Base-by-base conservation (phyloP, 495 filamentous ascomycete species). In the Daldinia bambusicola region DNA sequence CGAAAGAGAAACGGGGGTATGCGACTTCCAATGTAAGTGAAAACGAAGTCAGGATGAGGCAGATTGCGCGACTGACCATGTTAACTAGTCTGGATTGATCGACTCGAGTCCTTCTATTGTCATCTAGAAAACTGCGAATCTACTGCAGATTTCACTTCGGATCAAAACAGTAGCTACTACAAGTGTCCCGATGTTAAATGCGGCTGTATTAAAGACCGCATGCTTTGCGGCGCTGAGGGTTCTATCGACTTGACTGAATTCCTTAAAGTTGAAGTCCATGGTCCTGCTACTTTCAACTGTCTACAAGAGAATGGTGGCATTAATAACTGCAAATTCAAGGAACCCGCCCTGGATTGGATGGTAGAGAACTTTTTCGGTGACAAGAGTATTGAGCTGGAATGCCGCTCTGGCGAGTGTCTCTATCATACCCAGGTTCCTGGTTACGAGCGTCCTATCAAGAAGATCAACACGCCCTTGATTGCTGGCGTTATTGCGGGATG, bases 391-490 rank as follows among this genome's bases (percentile, higher is more conserved):
- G 85, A 89, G 41, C 80, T 99, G 52, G 84, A 89, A 40, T 99
- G 95, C 76, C 80, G 90, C 67, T 85, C 94, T 18, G 95, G 95
- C 62, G 95, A 99, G 79, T 99, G 95, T 83, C 82, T 99, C 31
- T 92, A 97, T 79, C 87, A 89, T 67, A 96, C 94, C 9, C 92
- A 98, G 65, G 90, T 97, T 18, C 95, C 95, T 10, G 96, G 95
- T 31, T 98, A 95, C 76, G 81, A 91, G 60, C 87, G 93, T 43
- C 92, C 94, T 4, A 84, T 98, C 56, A 98, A 98, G 80, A 89
- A 91, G 74, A 98, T 99, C 82, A 99, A 99, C 77, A 99, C 94
- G 0, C 95, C 96, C 10, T 83, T 99, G 51, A 98, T 99, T 74
- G 95, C 95, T 18, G 90, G 93, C 37, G 93, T 96, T 56, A 98